Evolutionary conservation across 108 stramenopile genomes (phyloP).

Genomic region (Nannochloropsis granulata): DNA sequence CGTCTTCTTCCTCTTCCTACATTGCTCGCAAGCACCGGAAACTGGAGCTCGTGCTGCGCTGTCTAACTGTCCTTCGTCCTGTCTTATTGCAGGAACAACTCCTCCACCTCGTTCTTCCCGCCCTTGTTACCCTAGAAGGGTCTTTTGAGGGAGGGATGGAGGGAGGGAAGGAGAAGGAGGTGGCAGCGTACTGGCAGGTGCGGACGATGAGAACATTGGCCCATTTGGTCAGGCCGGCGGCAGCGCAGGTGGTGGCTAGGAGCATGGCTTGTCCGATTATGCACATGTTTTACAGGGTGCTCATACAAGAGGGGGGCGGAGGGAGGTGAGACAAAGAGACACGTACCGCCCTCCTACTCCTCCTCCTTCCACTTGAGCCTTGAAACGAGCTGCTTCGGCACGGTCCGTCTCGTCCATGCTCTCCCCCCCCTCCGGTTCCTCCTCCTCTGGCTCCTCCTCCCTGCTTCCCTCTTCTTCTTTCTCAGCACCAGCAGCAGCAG

Average conservation of each 20-base stretch:
- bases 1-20: background rate
- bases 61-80: background rate
- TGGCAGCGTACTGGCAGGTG: background rate
- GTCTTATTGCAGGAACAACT: background rate
- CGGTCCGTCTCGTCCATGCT: background rate
- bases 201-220: background rate
- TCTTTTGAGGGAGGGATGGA: background rate
- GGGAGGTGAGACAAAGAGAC: background rate
- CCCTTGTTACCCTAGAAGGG: background rate
- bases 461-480: background rate
- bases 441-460: background rate
- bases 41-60: background rate
- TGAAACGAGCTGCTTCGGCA: conserved; percentile 20
- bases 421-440: background rate
- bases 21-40: background rate
- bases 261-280: background rate
- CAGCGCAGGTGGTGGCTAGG: background rate
- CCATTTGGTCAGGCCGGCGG: background rate
- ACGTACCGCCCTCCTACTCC: background rate
- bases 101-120: background rate
- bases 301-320: background rate
- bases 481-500: background rate
- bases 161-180: background rate
- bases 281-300: background rate
- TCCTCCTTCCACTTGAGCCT: conserved; percentile 23